Percentiles rank a stretch among this genome's conserved stretches.
Evolutionary conservation across 225 moss, liverwort and hornwort genomes (phyloP).

Genomic region (Physcomitrium patens): DNA sequence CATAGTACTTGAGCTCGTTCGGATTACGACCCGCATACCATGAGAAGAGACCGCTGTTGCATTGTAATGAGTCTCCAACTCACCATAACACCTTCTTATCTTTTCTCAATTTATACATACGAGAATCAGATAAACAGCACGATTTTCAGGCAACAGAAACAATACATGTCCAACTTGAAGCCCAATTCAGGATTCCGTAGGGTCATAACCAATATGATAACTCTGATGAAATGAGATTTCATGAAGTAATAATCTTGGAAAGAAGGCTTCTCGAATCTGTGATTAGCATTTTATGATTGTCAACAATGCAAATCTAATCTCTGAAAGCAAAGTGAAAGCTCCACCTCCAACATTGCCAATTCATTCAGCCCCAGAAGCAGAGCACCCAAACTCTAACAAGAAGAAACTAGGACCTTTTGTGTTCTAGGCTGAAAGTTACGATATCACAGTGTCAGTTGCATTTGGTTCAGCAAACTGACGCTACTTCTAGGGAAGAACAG

Average conservation of each 20-base stretch:
- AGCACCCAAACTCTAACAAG: background rate
- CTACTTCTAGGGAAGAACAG: slow-evolving; percentile 1
- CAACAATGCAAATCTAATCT: background rate
- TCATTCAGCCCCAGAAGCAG: background rate
- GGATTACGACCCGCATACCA: too few species aligned
- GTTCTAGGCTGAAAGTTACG: slow-evolving; percentile 8
- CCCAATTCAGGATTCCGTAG: too few species aligned
- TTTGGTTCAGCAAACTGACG: background rate
- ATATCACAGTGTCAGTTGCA: background rate
- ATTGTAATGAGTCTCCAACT: too few species aligned
- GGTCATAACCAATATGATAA: too few species aligned
- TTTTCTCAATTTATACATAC: too few species aligned
- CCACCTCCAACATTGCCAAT: background rate
- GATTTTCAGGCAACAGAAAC: too few species aligned
- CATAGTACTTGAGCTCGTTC: too few species aligned
- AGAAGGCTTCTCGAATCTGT: slow-evolving; percentile 1
- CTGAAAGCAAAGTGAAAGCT: background rate
- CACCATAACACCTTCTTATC: too few species aligned
- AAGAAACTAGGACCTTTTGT: background rate
- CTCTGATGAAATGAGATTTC: too few species aligned
- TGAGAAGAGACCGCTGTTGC: too few species aligned
- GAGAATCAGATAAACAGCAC: too few species aligned
- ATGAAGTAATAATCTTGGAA: background rate
- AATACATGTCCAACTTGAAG: too few species aligned
- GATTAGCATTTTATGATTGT: background rate